Conservation (phyloP, 352 stramenopile genomes). For the Phytopythium boreale region DNA sequence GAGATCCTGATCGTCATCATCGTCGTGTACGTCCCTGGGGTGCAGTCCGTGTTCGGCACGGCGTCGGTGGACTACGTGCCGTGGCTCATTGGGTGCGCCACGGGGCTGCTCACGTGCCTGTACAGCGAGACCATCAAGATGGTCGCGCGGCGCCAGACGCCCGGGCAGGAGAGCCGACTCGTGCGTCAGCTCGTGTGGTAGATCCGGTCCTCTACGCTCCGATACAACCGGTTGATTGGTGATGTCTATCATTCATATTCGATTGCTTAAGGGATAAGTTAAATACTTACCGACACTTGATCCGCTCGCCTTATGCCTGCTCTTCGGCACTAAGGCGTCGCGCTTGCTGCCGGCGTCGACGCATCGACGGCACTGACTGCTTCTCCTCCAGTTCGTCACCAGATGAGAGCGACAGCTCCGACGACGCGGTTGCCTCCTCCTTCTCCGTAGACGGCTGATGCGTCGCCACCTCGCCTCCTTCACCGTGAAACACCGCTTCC, state of each 20-base stretch:
- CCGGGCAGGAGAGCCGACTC: constrained; percentile 19
- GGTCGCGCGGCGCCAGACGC: constrained; percentile 19
- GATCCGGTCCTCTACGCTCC: too few species aligned
- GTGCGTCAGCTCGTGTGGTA: constrained; percentile 22
- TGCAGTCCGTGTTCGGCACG: constrained; percentile 43
- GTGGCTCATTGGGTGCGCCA: constrained; percentile 39
- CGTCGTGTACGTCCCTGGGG: constrained; percentile 40
- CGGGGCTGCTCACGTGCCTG: constrained; percentile 28
- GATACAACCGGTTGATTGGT: background rate
- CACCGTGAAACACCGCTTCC: background rate
- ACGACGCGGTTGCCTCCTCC: constrained; percentile 35
- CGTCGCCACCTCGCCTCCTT: background rate
- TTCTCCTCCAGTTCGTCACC: constrained; percentile 16
- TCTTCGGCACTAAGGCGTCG: background rate
- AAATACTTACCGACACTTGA: too few species aligned
- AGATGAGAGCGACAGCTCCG: constrained; percentile 30
- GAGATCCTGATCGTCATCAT: constrained; percentile 42
- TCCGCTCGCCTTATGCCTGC: background rate
- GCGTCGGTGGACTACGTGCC: constrained; percentile 33
- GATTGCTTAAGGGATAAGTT: too few species aligned
- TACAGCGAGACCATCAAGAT: constrained; percentile 44
- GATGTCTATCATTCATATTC: too few species aligned
- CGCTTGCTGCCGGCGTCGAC: background rate
- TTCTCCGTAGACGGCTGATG: constrained; percentile 10
- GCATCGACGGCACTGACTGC: constrained; percentile 9